Conservation (phyloP, 371 early-diverging fungal genomes). For the Apophysomyces ossiformis region DNA sequence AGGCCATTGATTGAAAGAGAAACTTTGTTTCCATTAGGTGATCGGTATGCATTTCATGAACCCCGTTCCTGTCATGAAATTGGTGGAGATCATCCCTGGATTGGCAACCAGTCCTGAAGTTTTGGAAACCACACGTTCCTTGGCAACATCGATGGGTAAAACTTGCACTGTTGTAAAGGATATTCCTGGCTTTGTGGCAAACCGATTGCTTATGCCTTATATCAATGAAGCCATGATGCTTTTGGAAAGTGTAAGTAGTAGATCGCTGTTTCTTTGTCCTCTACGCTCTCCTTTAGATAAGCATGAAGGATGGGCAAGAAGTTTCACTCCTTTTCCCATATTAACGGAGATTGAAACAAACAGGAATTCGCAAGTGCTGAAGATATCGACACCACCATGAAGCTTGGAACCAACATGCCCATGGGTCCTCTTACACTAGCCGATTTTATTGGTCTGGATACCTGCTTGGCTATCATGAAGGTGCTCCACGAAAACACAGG, state of each 20-base stretch:
- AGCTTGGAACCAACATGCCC: slow-evolving; percentile 94
- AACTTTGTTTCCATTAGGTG: slow-evolving; percentile 43
- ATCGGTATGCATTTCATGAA: slow-evolving; percentile 96
- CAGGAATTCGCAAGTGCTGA: slow-evolving; percentile 91
- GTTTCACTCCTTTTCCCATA: not conserved
- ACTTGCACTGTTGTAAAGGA: slow-evolving; percentile 86
- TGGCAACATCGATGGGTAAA: slow-evolving; percentile 93
- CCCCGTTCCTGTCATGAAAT: slow-evolving; percentile 97
- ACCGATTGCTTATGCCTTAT: slow-evolving; percentile 97
- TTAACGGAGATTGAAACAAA: slow-evolving; percentile 2
- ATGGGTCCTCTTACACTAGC: slow-evolving; percentile 98
- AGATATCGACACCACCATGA: slow-evolving; percentile 98
- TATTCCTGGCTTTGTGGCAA: slow-evolving; percentile 97
- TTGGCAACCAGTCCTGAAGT: slow-evolving; percentile 80
- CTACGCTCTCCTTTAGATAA: too few relatives aligned
- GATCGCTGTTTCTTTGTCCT: too few relatives aligned
- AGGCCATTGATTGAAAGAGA: too few relatives aligned
- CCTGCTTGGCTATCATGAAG: slow-evolving; percentile 95
- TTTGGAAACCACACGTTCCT: slow-evolving; percentile 69
- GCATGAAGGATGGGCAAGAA: too few relatives aligned
- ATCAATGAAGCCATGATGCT: slow-evolving; percentile 96
- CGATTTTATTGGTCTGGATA: slow-evolving; percentile 98
- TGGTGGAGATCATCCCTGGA: slow-evolving; percentile 97
- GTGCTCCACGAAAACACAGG: slow-evolving; percentile 95
- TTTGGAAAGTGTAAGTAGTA: slow-evolving; percentile 76